Conservation (phyloP, 179 eudicot genomes). For the Beta macrorhiza region DNA sequence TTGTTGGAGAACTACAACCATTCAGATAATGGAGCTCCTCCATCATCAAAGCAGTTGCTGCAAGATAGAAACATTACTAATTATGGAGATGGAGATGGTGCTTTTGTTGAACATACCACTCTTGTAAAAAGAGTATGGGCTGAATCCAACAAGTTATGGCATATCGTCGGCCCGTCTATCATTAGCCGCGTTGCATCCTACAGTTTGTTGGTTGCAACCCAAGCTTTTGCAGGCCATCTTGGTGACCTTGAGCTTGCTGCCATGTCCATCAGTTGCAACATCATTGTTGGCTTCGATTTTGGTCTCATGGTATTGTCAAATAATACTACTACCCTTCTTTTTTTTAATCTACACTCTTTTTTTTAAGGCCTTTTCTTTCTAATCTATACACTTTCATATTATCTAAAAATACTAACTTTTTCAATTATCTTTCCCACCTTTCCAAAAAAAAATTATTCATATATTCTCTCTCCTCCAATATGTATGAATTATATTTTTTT, state of each 20-base stretch:
- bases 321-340: not conserved
- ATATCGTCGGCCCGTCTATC: slow-evolving; percentile 38
- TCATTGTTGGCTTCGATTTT: slow-evolving; percentile 40
- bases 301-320: slow-evolving; percentile 33
- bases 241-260: slow-evolving; percentile 18
- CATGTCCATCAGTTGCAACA: slow-evolving; percentile 35
- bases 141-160: slow-evolving; percentile 45
- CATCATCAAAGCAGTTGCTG: too few relatives aligned
- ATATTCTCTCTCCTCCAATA: too few relatives aligned
- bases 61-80: not conserved
- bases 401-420: too few relatives aligned
- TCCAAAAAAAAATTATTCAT: too few relatives aligned
- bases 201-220: slow-evolving; percentile 35
- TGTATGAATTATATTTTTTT: too few relatives aligned
- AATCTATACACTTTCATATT: too few relatives aligned
- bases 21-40: not conserved
- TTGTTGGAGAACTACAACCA: slow-evolving; percentile 11
- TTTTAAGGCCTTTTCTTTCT: too few relatives aligned
- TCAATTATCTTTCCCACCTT: too few relatives aligned
- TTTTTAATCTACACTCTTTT: too few relatives aligned
- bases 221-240: slow-evolving; percentile 48
- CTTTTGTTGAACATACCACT: not conserved
- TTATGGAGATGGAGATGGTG: not conserved
- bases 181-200: slow-evolving; percentile 34
- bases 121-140: slow-evolving; percentile 20